A percentile compares a stretch with the other conserved stretches of the same genome.
Conservation (phyloP, 805 yeast genomes). For the Saccharomyces paradoxus region DNA sequence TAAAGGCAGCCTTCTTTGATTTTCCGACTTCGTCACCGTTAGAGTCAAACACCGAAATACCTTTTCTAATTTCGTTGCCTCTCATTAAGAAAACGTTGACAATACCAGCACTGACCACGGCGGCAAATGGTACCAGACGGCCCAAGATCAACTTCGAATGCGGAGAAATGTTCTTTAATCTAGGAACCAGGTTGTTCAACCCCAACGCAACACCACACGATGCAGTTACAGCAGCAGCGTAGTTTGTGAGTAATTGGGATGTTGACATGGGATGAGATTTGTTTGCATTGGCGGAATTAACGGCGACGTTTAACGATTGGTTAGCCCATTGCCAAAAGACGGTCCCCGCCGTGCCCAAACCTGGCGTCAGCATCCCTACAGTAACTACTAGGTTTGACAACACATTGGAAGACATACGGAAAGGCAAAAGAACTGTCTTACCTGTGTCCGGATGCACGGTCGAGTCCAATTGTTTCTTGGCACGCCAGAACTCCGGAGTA, state of each 20-base stretch:
- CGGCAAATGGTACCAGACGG: slow-evolving; percentile 94
- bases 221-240: slow-evolving; percentile 83
- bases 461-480: slow-evolving; percentile 80
- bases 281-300: slow-evolving; percentile 92
- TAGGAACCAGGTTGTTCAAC: slow-evolving; percentile 83
- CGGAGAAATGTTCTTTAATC: slow-evolving; percentile 61
- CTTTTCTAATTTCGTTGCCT: slow-evolving; percentile 83
- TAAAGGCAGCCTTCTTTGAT: slow-evolving; percentile 78
- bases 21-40: slow-evolving; percentile 61
- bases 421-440: slow-evolving; percentile 83
- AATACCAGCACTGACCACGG: slow-evolving; percentile 94
- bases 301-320: slow-evolving; percentile 93
- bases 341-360: slow-evolving; percentile 81
- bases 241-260: slow-evolving; percentile 66
- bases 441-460: slow-evolving; percentile 96
- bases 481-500: slow-evolving; percentile 81
- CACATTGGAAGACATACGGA: slow-evolving; percentile 95
- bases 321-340: slow-evolving; percentile 97
- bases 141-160: slow-evolving; percentile 63
- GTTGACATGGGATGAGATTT: slow-evolving; percentile 87
- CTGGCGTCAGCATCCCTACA: slow-evolving; percentile 96
- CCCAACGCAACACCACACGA: slow-evolving; percentile 95
- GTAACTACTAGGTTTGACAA: slow-evolving; percentile 90
- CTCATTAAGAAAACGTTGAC: slow-evolving; percentile 96
- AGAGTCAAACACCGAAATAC: slow-evolving; percentile 62